A percentile compares a stretch with the other conserved stretches of the same genome.
Conservation (phyloP, 495 filamentous ascomycete genomes). For the Hyaloscypha hepaticicola region DNA sequence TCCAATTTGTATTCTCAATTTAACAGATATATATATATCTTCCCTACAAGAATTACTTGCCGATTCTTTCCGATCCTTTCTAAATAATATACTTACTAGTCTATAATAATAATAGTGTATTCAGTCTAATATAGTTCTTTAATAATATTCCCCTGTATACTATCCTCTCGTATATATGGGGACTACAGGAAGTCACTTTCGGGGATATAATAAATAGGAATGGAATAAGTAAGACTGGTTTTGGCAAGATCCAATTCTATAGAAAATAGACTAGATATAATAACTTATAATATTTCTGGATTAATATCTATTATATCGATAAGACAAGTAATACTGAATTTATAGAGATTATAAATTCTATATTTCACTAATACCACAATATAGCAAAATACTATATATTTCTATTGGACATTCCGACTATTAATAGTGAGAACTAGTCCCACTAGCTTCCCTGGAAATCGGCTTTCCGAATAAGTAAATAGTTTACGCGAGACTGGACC, state of each 20-base stretch:
- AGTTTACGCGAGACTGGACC: too few relatives aligned
- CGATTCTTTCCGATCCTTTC: neutral
- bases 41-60: neutral
- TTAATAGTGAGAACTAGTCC: neutral
- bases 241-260: neutral
- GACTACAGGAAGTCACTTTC: neutral
- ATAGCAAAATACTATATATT: neutral
- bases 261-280: too few relatives aligned
- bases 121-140: neutral
- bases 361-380: neutral
- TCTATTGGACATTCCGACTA: neutral
- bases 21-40: neutral
- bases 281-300: too few relatives aligned
- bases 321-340: too few relatives aligned
- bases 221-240: neutral
- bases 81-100: neutral
- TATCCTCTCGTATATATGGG: conserved; percentile 21
- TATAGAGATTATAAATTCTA: neutral
- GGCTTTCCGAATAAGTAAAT: neutral
- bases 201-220: neutral
- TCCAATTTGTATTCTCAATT: neutral
- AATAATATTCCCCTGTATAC: conserved; percentile 5
- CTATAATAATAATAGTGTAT: neutral
- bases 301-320: too few relatives aligned
- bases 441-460: neutral